A percentile compares a stretch with the other conserved stretches of the same genome.
phyloP scores from a whole-genome alignment of 257 asterid genomes.

The Jaltomata sinuosa region DNA sequence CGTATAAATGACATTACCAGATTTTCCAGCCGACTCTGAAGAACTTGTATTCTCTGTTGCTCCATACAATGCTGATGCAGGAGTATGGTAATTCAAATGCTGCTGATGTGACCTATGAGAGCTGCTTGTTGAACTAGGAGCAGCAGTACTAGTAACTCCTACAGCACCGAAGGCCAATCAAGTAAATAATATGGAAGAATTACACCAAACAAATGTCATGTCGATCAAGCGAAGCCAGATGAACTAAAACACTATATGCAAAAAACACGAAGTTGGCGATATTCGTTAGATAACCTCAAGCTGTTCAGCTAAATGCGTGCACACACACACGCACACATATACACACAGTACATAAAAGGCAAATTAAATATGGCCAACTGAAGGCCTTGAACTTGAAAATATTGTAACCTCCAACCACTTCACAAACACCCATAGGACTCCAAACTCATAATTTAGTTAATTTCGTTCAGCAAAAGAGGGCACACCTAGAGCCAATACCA shows the following conservation, averaged over 20 bases:
- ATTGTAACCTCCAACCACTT: neutral
- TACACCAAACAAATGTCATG: neutral
- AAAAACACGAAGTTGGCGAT: neutral
- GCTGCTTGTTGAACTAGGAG: slow-evolving; percentile 19
- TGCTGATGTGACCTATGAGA: slow-evolving; percentile 44
- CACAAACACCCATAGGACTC: neutral
- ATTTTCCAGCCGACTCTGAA: slow-evolving; percentile 34
- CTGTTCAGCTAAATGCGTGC: neutral
- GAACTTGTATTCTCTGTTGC: slow-evolving; percentile 36
- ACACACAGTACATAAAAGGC: neutral
- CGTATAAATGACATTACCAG: slow-evolving; percentile 14
- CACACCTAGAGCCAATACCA: neutral
- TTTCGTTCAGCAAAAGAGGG: neutral
- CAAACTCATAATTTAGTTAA: neutral
- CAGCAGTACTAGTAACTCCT: slow-evolving; percentile 26
- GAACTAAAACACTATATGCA: neutral
- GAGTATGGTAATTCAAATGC: slow-evolving; percentile 52
- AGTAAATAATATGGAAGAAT: neutral
- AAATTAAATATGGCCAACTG: neutral
- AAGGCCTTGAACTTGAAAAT: neutral
- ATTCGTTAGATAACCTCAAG: neutral
- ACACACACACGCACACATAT: neutral
- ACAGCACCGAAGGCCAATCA: neutral
- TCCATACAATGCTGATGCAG: slow-evolving; percentile 65
- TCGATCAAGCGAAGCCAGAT: neutral